Base-by-base conservation (phyloP, 73 alveolate species). In the Diophrys sp. region DNA sequence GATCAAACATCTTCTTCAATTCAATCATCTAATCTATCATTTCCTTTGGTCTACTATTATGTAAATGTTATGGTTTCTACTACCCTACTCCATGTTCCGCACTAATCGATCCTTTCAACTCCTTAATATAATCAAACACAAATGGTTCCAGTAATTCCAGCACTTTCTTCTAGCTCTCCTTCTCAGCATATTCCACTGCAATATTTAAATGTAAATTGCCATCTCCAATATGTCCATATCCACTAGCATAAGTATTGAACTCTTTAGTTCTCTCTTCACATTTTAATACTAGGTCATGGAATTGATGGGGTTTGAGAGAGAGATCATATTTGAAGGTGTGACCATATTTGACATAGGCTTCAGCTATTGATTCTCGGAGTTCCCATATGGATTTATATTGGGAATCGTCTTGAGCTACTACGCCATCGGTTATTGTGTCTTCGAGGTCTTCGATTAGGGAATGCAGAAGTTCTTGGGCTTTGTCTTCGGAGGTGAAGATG, bases 151-250 rank as follows among this genome's bases (percentile, higher is more conserved):
- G 56, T 2, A 87, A 24, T 11, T 66, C 85, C 72, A 31, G 55
- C 69, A 87, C 80, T 69, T 75, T 69, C 30, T 71, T 74, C 26
- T 62, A 28, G 0, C 34, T 18, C n/a, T 66, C 30, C 30, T 30
- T 1, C 69, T 84, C 84, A 8, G 80, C 92, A 1, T 89, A 91
- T 0, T 80, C 67, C 27, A 90, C 27, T 5, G 92, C 70, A 28
- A 83, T 74, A 44, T 90, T 82, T 68, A 90, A 34, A 32, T 90
- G 96, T 30, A 90, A 75, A 55, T 90, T 90, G 2, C 94, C 96
- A 77, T 90, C 96, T 2, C 96, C 84, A 26, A 90, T 74, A 62
- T 90, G 96, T 23, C 96, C 96, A 56, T 84, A 90, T 32, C 96
- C 96, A 0, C 77, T 89, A 14, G 88, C 31, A 55, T 70, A 31